Evolutionary conservation across 2,329 filamentous ascomycete species (phyloP), one percentile per base, ranked within the genome.

Genomic region (Alternaria consortialis): DNA sequence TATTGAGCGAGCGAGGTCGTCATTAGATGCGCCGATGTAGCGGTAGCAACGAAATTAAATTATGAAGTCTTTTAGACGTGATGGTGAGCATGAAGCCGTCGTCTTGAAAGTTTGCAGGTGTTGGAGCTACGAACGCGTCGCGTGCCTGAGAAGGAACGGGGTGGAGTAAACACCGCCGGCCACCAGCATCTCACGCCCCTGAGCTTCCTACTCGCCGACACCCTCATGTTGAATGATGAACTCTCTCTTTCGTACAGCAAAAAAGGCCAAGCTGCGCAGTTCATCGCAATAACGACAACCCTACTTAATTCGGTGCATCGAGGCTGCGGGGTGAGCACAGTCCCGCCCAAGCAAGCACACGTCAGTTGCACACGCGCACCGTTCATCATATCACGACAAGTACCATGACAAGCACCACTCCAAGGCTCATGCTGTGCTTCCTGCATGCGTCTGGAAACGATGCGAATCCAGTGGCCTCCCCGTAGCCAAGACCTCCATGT

Each of bases 361-460:
- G 53, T 70, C 67, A 70, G 64, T 66, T 58, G 57, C 60, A 51
- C 58, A 56, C 55, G 44, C 56, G 58, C 58, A 58, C 57, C 62
- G 55, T 52, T 68, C 64, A 64, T 52, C 51, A 70, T 48, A 64
- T 52, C 48, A 69, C 53, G 64, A 68, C 53, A 63, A 65, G 57
- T 63, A 61, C 60, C 56, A 52, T 53, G 64, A 68, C 50, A 64
- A 65, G 57, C 65, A 61, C 53, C 56, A 44, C 53, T 31, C 31
- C 53, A 61, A 53, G 60, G 58, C 56, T 51, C 52, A 51, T 57
- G 54, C 23, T 37, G 50, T 51, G 56, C 42, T 56, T 56, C 58
- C 42, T 48, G 56, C 50, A 37, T 48, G 60, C 47, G 43, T 53
- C 56, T 54, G 61, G 53, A 56, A 36, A 47, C 43, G 40, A 47